Evolutionary conservation across 331 rosid species (phyloP), one percentile per base, ranked within the genome.

Genomic region (Prunus yedoensis): DNA sequence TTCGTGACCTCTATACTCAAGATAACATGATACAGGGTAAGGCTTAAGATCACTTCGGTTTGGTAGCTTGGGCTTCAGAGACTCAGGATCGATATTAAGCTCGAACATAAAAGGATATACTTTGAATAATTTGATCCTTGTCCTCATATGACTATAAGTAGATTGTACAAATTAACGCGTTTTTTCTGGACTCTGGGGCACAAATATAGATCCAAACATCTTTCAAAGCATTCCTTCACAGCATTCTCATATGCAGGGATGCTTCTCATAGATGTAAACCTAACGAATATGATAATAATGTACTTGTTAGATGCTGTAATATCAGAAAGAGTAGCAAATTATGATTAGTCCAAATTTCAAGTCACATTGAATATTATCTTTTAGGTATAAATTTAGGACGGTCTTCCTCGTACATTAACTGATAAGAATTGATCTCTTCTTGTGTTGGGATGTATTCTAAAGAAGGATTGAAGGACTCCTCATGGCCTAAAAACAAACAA

Each of bases 381-480:
- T 73, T 88, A 27, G 97, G 99, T 61, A 92, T 89, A 79, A 90
- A 89, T 68, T 92, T 90, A 21, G 99, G 97, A 47, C 89, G 96
- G 81, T 94, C 97, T 89, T 94, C 97, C 63, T 90, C 97, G 62
- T 58, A 84, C 97, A 88, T 86, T 84, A 90, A 83, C 68, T 94
- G 92, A 83, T 94, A 88, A 43, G 92, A 80, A 81, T 86, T 89
- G 45, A 92, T 83, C 83, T 92, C 99, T 87, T 94, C 99, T 85
- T 94, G 95, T 53, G 92, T 83, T 75, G 99, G 99, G 70, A 94
- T 92, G 81, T 86, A 92, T 76, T 94, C 99, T 74, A 83, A 64
- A 77, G 99, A 91, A 78, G 99, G 99, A 86, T 92, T 94, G 79
- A 90, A 92, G 2, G 99, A 92, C 79, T 94, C 99, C 73, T 90